phyloP scores from a whole-genome alignment of 2,329 filamentous ascomycete genomes.

The Dothistroma pini region DNA sequence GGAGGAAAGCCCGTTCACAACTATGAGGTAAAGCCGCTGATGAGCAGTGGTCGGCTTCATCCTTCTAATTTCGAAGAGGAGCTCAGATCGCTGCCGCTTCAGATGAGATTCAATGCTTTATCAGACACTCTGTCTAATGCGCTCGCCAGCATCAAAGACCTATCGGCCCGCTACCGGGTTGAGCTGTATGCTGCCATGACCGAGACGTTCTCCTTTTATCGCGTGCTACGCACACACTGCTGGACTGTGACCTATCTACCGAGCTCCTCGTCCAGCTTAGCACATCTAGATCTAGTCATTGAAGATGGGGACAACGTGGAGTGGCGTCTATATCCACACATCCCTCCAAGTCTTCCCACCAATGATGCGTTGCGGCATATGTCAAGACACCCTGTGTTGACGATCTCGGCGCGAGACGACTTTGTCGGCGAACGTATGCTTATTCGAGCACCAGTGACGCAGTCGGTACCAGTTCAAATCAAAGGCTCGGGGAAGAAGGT shows the following conservation, averaged over 20 bases:
- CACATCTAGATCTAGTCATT: constrained; percentile 37
- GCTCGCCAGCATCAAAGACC: neutral
- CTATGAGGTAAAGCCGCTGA: constrained; percentile 32
- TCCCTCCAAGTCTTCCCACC: constrained; percentile 17
- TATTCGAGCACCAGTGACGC: constrained; percentile 43
- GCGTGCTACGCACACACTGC: constrained; percentile 30
- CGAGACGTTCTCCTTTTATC: constrained; percentile 35
- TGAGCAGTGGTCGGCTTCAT: constrained; percentile 30
- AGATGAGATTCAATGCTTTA: constrained; percentile 16
- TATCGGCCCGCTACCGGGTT: neutral
- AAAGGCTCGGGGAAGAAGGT: constrained; percentile 19
- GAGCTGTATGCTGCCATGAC: constrained; percentile 34
- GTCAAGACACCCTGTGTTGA: constrained; percentile 30
- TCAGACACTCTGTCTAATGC: neutral
- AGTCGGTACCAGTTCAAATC: constrained; percentile 22
- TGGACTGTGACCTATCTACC: constrained; percentile 45
- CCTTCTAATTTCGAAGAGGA: constrained; percentile 23
- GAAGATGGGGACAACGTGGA: constrained; percentile 5
- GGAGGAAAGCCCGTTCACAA: constrained; percentile 52
- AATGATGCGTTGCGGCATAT: constrained; percentile 25
- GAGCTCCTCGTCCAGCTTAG: constrained; percentile 22
- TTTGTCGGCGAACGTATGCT: constrained; percentile 37
- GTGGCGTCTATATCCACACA: constrained; percentile 33
- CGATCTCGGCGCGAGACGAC: constrained; percentile 9
- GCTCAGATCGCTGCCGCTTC: constrained; percentile 18